A percentile compares a stretch with the other conserved stretches of the same genome.
phyloP scores from a whole-genome alignment of 805 yeast species.

The Saturnispora ahearnii region DNA sequence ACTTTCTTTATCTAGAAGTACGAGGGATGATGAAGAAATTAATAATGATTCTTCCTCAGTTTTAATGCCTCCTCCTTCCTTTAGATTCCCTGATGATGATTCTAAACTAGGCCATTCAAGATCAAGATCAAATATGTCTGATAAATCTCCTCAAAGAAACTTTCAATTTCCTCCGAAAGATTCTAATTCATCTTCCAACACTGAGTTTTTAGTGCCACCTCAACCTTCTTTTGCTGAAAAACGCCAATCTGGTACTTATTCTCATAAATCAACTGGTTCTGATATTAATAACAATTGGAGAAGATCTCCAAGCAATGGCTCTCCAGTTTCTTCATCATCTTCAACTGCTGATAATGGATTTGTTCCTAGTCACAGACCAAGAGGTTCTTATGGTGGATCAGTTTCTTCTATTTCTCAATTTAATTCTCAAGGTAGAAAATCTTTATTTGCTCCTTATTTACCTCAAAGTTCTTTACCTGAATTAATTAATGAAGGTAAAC shows the following conservation, averaged over 20 bases:
- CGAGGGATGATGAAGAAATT: slow-evolving; percentile 8
- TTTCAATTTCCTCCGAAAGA: slow-evolving; percentile 60
- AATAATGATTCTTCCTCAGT: not conserved
- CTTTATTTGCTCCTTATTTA: slow-evolving; percentile 90
- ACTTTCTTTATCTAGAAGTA: slow-evolving; percentile 12
- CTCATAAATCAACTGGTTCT: slow-evolving; percentile 32
- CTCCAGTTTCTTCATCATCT: slow-evolving; percentile 19
- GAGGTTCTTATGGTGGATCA: slow-evolving; percentile 64
- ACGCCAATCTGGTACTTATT: slow-evolving; percentile 25
- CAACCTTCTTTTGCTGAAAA: slow-evolving; percentile 42
- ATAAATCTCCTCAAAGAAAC: slow-evolving; percentile 37
- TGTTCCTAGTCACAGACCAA: slow-evolving; percentile 61
- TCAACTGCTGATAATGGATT: slow-evolving; percentile 28
- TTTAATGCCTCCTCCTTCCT: slow-evolving; percentile 28
- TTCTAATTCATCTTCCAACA: slow-evolving; percentile 1
- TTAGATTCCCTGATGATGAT: slow-evolving; percentile 46
- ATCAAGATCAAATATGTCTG: slow-evolving; percentile 22
- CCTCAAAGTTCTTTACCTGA: slow-evolving; percentile 92
- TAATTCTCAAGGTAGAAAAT: slow-evolving; percentile 44
- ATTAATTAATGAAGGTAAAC: slow-evolving; percentile 76
- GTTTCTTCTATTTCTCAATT: slow-evolving; percentile 40
- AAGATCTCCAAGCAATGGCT: slow-evolving; percentile 24
- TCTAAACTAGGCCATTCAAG: slow-evolving; percentile 15
- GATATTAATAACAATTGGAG: slow-evolving; percentile 63
- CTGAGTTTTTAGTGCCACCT: slow-evolving; percentile 38